Base-by-base conservation (phyloP, 257 asterid genomes). In the Solanum pimpinellifolium region DNA sequence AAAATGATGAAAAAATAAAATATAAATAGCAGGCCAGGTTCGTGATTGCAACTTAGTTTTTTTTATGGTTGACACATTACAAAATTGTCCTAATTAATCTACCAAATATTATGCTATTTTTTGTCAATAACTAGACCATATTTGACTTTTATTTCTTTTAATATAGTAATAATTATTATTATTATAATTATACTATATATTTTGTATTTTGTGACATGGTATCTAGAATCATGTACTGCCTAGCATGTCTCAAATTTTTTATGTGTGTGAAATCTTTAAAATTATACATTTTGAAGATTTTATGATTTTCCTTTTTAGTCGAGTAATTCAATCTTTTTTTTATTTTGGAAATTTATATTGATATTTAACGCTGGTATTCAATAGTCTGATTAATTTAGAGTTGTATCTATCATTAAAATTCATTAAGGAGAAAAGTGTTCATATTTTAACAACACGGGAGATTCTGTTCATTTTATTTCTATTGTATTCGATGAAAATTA, bases 21-120 rank as follows among this genome's bases (percentile, higher is more conserved):
- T 52, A 20, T 62, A 29, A 70, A 23, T 42, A 13, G 66, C 29
- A 52, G 89, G 95, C 95, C 65, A 94, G 95, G 89, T 88, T 89
- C 90, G 90, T 92, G 92, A 85, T 83, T 82, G 89, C 92, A 86
- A 89, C 93, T 90, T 82, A 83, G 88, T 35, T 89, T 37, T 37
- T 37, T 37, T 59, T 66, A 76, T 16, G 72, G 90, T 87, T 93
- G 93, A 92, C 95, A 87, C 78, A 86, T 9, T 77, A 86, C 23
- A 70, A 74, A 82, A 4, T 49, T 41, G 41, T 41, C 16, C 42
- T 9, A 84, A 42, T 47, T 35, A 87, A 44, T 49, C 42, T 29
- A 16, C 66, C 18, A 66, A 81, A 86, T 66, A 66, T 25, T 84
- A 65, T 68, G 65, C 84, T 47, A 88, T 52, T 16, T 74, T 31